Base-by-base conservation (phyloP, 805 yeast species). In the Starmerella sp. region DNA sequence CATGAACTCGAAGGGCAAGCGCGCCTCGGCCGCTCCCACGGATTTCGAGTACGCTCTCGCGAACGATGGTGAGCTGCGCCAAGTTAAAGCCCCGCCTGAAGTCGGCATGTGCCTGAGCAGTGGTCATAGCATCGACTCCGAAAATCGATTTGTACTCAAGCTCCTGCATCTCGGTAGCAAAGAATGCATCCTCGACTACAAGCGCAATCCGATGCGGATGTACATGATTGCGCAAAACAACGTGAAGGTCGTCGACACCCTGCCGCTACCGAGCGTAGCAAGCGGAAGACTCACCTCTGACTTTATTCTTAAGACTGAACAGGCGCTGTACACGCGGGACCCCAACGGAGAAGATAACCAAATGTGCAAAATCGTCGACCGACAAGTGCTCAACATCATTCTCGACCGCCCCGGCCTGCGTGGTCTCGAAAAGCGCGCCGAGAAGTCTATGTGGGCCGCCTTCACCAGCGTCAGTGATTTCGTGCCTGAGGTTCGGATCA, bases 281-380 rank as follows among this genome's bases (percentile, higher is more conserved):
- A 52, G 44, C n/a, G 36, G 52, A 6, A 52, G 54, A 46, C 42
- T 50, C 22, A 39, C 54, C 1, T 6, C 30, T 4, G 61, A 59
- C 35, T 59, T 59, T 44, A 15, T 59, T 47, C 55, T 59, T 15
- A 59, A 57, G 37, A 57, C 60, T 14, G 57, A 55, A 36, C 49
- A 47, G 35, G 60, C 58, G 4, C 36, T 59, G 29, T 59, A 57
- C 46, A 57, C 60, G 13, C 57, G 62, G 30, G 55, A 57, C n/a
- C 55, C 58, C 6, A 59, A 59, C 36, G 60, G 60, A 15, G 60
- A 59, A 22, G 62, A 59, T 49, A 37, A 31, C 15, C 32, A 14
- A 7, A 17, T 59, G 17, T n/a, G 46, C 31, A 59, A 59, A 38
- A 37, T 57, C 14, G 46, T 36, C 22, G 44, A 56, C 10, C 34